These are phyloP conservation scores for Cytospora schulzeri DNA, from an alignment of 2,329 filamentous ascomycete species.

Conservation along the genomic window DNA sequence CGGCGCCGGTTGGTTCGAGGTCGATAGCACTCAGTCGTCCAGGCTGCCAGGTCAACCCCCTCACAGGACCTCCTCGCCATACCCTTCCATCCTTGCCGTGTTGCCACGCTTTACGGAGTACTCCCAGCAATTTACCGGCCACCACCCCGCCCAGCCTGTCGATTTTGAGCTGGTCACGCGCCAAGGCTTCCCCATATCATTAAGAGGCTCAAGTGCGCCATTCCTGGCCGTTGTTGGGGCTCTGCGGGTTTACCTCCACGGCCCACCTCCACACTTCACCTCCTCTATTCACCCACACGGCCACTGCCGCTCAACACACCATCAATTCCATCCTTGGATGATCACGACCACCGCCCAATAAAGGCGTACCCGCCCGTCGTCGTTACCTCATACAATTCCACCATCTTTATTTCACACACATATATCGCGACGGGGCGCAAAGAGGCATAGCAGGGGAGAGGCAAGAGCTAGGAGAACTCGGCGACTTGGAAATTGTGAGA, in stretches of 20 bases:
- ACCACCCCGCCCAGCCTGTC: constrained; percentile 24
- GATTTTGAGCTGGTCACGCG: constrained; percentile 26
- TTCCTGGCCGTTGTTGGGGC: constrained; percentile 27
- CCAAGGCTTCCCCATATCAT: constrained; percentile 29
- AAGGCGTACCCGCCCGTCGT: constrained; percentile 12
- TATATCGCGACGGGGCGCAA: constrained; percentile 13
- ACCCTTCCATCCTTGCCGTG: constrained; percentile 24
- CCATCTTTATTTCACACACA: background rate
- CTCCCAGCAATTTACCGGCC: constrained; percentile 26
- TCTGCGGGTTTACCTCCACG: constrained; percentile 26
- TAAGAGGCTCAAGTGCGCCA: constrained; percentile 27
- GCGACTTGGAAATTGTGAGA: background rate
- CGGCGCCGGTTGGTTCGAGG: constrained; percentile 8
- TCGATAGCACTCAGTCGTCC: constrained; percentile 11
- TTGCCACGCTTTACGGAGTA: constrained; percentile 19
- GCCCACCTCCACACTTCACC: constrained; percentile 26
- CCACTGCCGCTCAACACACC: constrained; percentile 15
- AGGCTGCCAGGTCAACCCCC: constrained; percentile 17
- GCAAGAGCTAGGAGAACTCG: constrained; percentile 15
- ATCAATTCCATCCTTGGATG: constrained; percentile 14
- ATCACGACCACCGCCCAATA: constrained; percentile 15
- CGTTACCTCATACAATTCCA: background rate
- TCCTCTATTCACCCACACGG: constrained; percentile 18
- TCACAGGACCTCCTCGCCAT: constrained; percentile 13
- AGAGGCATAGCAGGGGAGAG: constrained; percentile 6